Evolutionary conservation across 768 basidiomycete genomes (phyloP), one percentile per base, ranked within the genome.

Genomic region (Polyporus arcularius): DNA sequence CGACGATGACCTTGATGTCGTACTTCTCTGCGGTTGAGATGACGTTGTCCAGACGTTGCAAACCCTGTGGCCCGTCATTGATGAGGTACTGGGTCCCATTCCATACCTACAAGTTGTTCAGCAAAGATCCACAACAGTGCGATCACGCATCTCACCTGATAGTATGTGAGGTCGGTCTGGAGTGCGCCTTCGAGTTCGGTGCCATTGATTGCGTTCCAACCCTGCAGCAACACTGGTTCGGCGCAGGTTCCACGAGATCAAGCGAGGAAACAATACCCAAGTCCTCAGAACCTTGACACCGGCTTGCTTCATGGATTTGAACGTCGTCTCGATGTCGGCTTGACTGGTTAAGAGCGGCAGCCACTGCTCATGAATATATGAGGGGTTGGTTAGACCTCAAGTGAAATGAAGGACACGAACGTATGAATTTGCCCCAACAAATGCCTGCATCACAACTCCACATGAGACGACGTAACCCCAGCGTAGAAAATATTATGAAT

Each of bases 351-450:
- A 71, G 3, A 85, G 76, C 3, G 82, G 82, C n/a, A 85, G 71
- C 83, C 83, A 84, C 83, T 84, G 53, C 4, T 49, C 2, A 52
- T 28, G 10, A 56, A 31, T 38, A 35, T 46, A 48, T 26, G 31
- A 46, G 2, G 53, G 41, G 4, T 14, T 2, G 3, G 16, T 18
- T 6, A 49, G 1, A 3, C 8, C 14, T 26, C 8, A 50, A 16
- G 5, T n/a, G 21, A 26, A 26, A 11, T 30, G 8, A 42, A 38
- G 31, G 50, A 26, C 42, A 68, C 78, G 40, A 65, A 80, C 82
- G 56, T 82, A 85, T 15, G 82, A 81, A 60, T 85, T 84, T 3
- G 82, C 78, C 9, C 82, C 84, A 38, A 84, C 81, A 64, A 83
- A 84, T 7, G 74, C 72, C 77, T 79, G 47, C 8, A 21, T 49